Evolutionary conservation across 2,329 filamentous ascomycete species (phyloP).

Genomic region (Aureobasidium sp.): DNA sequence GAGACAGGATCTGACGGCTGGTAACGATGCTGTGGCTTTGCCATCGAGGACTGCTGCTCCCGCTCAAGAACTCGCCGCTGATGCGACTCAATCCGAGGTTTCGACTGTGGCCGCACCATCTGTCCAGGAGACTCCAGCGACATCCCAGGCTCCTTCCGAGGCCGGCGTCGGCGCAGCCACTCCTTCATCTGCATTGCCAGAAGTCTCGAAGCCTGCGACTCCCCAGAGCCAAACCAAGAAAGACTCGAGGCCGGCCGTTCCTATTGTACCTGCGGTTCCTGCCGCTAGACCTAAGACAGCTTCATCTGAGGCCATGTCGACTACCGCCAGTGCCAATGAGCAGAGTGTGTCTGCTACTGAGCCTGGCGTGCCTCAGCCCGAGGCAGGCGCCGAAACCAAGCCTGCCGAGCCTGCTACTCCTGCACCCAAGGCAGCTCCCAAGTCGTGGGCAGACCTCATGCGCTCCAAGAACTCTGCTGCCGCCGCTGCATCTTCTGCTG

Average conservation of each 20-base stretch:
- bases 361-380: conserved; percentile 14
- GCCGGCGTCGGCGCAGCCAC: conserved; percentile 44
- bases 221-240: conserved; percentile 30
- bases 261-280: conserved; percentile 44
- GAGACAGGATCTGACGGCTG: conserved; percentile 27
- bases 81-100: conserved; percentile 34
- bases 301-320: conserved; percentile 26
- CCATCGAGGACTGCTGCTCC: conserved; percentile 39
- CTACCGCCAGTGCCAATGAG: not conserved
- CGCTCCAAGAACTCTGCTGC: conserved; percentile 41
- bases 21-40: conserved; percentile 41
- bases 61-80: conserved; percentile 22
- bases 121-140: conserved; percentile 47
- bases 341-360: conserved; percentile 17
- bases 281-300: conserved; percentile 32
- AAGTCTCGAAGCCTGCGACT: conserved; percentile 28
- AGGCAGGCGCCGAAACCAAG: conserved; percentile 26
- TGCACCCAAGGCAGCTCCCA: conserved; percentile 36
- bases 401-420: conserved; percentile 34
- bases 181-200: conserved; percentile 42
- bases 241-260: conserved; percentile 42
- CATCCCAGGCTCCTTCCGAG: conserved; percentile 53
- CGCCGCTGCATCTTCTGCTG: conserved; percentile 22
- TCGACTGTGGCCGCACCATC: conserved; percentile 36
- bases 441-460: conserved; percentile 65